These are phyloP conservation scores for Escallonia herrerae DNA, from an alignment of 129 eudicot genomes.

Conservation along the genomic window DNA sequence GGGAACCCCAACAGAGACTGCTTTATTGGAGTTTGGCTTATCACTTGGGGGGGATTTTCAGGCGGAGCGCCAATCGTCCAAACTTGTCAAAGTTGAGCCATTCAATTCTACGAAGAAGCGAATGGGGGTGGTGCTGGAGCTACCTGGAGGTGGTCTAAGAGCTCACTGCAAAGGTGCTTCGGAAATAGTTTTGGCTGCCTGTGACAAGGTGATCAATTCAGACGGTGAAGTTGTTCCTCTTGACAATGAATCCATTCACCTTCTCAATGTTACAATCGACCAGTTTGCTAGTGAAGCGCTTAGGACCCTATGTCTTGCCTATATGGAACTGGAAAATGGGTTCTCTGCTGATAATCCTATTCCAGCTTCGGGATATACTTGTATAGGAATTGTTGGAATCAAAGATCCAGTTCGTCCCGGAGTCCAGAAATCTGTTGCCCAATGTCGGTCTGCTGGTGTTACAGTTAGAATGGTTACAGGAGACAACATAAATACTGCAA, in stretches of 20 bases:
- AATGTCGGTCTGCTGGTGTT: conserved; percentile 88
- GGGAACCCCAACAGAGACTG: conserved; percentile 89
- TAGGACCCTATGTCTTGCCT: conserved; percentile 83
- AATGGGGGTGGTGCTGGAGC: conserved; percentile 83
- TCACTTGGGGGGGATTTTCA: conserved; percentile 84
- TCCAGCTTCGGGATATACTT: conserved; percentile 69
- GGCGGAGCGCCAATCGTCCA: conserved; percentile 38
- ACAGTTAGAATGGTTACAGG: conserved; percentile 97
- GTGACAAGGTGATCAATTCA: conserved; percentile 66
- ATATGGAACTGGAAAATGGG: conserved; percentile 56
- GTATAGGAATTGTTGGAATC: conserved; percentile 89
- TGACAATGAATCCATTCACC: conserved; percentile 32
- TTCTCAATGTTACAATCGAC: conserved; percentile 50
- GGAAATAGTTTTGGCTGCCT: conserved; percentile 72
- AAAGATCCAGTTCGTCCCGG: conserved; percentile 97
- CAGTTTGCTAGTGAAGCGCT: conserved; percentile 82
- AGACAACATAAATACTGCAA: conserved; percentile 88
- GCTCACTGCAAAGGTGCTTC: conserved; percentile 93
- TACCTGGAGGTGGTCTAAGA: conserved; percentile 56
- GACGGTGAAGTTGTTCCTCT: conserved; percentile 65
- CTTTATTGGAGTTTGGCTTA: conserved; percentile 65
- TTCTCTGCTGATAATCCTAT: conserved; percentile 46
- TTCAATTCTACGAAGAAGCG: conserved; percentile 88
- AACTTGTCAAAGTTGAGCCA: conserved; percentile 72
- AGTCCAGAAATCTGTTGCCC: conserved; percentile 86